Percentiles rank a stretch among this genome's conserved stretches.
Conservation (phyloP, 441 rosid species). For the Pelargonium cotyledonis region DNA sequence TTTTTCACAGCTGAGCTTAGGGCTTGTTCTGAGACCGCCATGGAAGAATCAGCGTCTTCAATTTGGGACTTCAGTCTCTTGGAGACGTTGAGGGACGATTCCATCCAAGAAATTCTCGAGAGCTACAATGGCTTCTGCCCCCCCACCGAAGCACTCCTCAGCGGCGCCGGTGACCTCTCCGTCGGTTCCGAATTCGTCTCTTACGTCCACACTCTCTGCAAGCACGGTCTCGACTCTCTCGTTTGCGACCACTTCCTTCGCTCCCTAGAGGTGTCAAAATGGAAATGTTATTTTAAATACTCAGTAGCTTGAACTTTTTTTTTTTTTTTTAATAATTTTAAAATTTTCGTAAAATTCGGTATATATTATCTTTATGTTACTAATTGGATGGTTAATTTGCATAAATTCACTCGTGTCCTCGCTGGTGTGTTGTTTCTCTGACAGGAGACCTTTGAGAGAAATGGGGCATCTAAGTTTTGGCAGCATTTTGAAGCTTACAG, state of each 20-base stretch:
- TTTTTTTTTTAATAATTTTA: neutral
- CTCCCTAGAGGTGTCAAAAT: constrained; percentile 53
- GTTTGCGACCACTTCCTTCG: constrained; percentile 64
- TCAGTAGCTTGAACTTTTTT: neutral
- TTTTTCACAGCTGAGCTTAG: neutral
- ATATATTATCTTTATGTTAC: neutral
- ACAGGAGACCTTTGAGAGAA: constrained; percentile 63
- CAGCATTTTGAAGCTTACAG: constrained; percentile 54
- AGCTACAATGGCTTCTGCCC: constrained; percentile 55
- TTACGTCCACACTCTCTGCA: constrained; percentile 54
- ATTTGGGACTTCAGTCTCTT: constrained; percentile 42
- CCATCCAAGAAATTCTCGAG: constrained; percentile 47
- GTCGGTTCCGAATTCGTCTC: constrained; percentile 40
- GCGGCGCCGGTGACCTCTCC: constrained; percentile 36
- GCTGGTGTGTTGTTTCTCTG: constrained; percentile 2
- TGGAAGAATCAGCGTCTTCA: constrained; percentile 43
- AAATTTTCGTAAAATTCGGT: no score
- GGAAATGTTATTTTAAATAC: neutral
- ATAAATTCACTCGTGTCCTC: neutral
- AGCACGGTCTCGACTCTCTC: constrained; percentile 60
- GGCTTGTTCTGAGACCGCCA: constrained; percentile 7
- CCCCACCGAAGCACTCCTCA: constrained; percentile 46
- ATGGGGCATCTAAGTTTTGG: constrained; percentile 60
- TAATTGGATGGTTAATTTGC: neutral
- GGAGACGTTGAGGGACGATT: constrained; percentile 41